These are phyloP conservation scores for Neolentinus lepideus DNA, from an alignment of 1,284 basidiomycete genomes.

Conservation along the genomic window DNA sequence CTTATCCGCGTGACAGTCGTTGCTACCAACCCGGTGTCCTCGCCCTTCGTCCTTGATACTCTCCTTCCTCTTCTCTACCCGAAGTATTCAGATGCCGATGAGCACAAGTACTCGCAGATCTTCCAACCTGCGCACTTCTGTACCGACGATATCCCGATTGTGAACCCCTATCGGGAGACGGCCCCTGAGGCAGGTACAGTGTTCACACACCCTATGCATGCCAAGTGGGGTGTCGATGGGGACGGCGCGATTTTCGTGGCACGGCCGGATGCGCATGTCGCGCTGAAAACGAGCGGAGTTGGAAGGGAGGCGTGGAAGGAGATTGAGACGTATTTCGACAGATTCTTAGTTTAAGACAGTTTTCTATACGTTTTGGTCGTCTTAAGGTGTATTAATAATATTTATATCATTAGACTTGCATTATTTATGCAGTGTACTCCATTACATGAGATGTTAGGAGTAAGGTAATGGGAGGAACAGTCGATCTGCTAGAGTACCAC, in stretches of 20 bases:
- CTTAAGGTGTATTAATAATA: not conserved
- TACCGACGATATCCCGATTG: conserved; percentile 7
- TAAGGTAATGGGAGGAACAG: no score
- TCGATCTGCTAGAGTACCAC: no score
- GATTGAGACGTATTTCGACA: conserved; percentile 7
- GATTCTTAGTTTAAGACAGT: conserved; percentile 1
- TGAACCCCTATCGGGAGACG: conserved; percentile 6
- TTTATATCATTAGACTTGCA: not conserved
- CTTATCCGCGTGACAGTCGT: conserved; percentile 6
- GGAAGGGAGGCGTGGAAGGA: conserved; percentile 3
- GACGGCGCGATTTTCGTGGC: conserved; percentile 15
- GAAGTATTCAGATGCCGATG: not conserved
- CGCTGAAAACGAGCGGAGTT: conserved; percentile 3
- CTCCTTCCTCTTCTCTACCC: conserved; percentile 5
- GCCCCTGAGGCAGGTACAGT: conserved; percentile 7
- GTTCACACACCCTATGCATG: conserved; percentile 6
- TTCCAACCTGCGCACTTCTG: conserved; percentile 8
- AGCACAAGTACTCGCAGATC: conserved; percentile 3
- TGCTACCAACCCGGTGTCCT: conserved; percentile 5
- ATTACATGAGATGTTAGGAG: no score
- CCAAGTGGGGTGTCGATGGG: conserved; percentile 7
- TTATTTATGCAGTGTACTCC: not conserved
- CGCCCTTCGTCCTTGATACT: conserved; percentile 3
- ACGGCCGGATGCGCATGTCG: conserved; percentile 17
- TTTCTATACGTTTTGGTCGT: not conserved